Percentiles rank a stretch among this genome's conserved stretches.
phyloP scores from a whole-genome alignment of 2,329 filamentous ascomycete genomes.

The Colletotrichum siamense region DNA sequence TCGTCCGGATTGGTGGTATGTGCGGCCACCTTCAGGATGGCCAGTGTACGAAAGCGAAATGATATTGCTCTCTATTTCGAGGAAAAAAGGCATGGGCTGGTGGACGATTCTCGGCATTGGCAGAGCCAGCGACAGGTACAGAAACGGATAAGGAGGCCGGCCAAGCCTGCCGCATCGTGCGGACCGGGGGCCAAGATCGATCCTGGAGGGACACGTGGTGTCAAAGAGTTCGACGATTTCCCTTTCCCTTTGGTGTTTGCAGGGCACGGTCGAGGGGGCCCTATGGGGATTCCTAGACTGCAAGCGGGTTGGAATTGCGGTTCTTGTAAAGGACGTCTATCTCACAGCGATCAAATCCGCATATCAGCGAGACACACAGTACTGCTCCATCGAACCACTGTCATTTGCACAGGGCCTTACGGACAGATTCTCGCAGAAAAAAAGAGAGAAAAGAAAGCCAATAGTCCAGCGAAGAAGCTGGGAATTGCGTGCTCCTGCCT shows the following conservation, averaged over 20 bases:
- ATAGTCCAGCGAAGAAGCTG: not conserved
- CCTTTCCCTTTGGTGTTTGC: not conserved
- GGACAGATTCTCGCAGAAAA: not conserved
- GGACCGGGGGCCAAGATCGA: not conserved
- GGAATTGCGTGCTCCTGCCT: not conserved
- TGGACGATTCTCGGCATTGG: not conserved
- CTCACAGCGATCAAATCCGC: not conserved
- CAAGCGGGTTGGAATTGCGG: not conserved
- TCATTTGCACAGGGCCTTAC: not conserved
- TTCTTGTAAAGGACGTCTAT: not conserved
- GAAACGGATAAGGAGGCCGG: not conserved
- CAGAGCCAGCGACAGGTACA: not conserved
- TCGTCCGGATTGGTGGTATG: not conserved
- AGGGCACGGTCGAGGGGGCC: not conserved
- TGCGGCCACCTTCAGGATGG: not conserved
- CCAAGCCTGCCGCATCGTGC: not conserved
- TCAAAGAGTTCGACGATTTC: not conserved
- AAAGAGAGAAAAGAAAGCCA: not conserved
- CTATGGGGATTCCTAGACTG: not conserved
- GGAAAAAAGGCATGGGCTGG: not conserved
- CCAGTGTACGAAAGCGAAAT: not conserved
- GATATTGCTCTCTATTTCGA: not conserved
- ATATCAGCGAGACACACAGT: not conserved
- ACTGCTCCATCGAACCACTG: not conserved
- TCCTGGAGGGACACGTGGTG: slow-evolving; percentile 13